Conservation (phyloP, 371 early-diverging fungal species). For the Umbelopsis sp. region DNA sequence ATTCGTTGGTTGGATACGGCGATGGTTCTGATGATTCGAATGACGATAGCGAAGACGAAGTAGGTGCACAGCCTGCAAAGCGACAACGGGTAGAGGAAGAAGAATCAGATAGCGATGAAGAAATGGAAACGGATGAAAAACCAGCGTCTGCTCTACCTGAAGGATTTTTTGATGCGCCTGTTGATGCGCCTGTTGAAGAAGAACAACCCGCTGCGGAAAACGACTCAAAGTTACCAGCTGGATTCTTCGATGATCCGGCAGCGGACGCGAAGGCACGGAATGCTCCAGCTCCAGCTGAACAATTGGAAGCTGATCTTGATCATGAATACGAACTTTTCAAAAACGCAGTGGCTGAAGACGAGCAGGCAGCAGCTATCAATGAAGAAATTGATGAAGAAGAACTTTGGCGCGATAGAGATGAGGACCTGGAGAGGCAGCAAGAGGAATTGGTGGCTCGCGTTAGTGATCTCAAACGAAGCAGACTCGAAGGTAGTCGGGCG, state of each 20-base stretch:
- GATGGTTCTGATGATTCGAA: conserved; percentile 6
- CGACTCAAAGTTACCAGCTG: conserved; percentile 33
- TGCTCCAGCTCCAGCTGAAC: conserved; percentile 31
- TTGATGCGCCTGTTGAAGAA: conserved; percentile 22
- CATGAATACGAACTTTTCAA: conserved; percentile 39
- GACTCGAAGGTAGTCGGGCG: conserved; percentile 23
- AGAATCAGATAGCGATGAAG: conserved; percentile 18
- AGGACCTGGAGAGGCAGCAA: conserved; percentile 42
- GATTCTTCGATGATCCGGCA: conserved; percentile 54
- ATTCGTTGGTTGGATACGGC: conserved; percentile 3
- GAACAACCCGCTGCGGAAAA: conserved; percentile 15
- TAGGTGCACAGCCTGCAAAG: conserved; percentile 11
- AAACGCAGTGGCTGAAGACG: conserved; percentile 42
- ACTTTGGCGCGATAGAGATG: conserved; percentile 41
- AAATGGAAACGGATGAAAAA: conserved; percentile 30
- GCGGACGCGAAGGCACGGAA: conserved; percentile 48
- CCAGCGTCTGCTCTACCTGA: conserved; percentile 25
- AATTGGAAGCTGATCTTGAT: conserved; percentile 37
- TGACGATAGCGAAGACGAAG: conserved; percentile 19
- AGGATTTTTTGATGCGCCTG: conserved; percentile 31
- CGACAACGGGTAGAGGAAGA: conserved; percentile 19
- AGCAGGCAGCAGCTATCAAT: conserved; percentile 29
- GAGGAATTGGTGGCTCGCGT: conserved; percentile 42
- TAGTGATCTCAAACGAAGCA: conserved; percentile 35
- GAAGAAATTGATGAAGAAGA: conserved; percentile 37